Base-by-base conservation (phyloP, 768 basidiomycete genomes). In the Phylloporus rhodoxanthus region DNA sequence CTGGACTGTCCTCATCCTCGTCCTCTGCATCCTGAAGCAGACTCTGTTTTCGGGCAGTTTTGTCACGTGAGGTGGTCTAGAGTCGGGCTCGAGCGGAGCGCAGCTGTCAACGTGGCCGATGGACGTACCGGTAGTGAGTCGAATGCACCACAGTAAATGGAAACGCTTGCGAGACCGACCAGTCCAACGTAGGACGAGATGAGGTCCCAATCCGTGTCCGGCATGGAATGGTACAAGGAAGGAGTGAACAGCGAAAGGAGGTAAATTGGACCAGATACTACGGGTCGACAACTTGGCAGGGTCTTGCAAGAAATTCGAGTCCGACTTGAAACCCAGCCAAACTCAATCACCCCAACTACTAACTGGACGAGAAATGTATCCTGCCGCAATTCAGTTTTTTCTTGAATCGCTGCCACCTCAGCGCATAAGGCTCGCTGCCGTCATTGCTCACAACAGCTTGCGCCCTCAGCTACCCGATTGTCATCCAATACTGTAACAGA, bases 341-440 rank as follows among this genome's bases (percentile, higher is more conserved):
- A 37, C 38, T 40, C 38, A 15, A 15, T 23, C 13, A 14, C 8
- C 9, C 36, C 26, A 26, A 1, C 26, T 26, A 26, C 21, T 39
- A 39, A 10, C 21, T 5, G 6, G n/a, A 2, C 8, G 37, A 17
- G 9, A 21, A 13, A 38, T 38, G 68, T 93, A 94, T 3, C 87
- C 93, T 41, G 87, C 82, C 5, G 93, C 88, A 36, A 92, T 77
- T n/a, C 92, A 92, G 55, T 91, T 87, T 74, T 94, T 95, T 62
- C 92, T 78, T 17, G 88, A 91, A 68, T 96, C 93, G 62, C 88
- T 87, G 57, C 38, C 21, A 21, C 32, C 38, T 14, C 20, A 15
- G 29, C 34, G 29, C 2, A 41, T n/a, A n/a, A n/a, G n/a, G n/a
- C n/a, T n/a, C n/a, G n/a, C n/a, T n/a, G n/a, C n/a, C n/a, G n/a